Evolutionary conservation across 192 early-diverging fungal genomes (phyloP), one percentile per base, ranked within the genome.

Genomic region (Backusella australiensis): DNA sequence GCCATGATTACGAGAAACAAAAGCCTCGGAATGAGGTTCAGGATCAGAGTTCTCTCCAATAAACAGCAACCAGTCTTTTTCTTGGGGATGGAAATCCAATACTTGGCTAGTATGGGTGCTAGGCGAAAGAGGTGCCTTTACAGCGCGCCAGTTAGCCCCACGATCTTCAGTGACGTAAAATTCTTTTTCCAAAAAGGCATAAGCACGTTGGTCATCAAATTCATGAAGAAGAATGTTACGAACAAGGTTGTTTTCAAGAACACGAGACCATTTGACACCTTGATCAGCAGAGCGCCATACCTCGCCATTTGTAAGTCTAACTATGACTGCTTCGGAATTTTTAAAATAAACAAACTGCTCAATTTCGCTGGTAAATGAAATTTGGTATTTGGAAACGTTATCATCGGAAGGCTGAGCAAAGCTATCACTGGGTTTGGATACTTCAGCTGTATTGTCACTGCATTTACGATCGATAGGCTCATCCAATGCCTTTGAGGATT

Each of bases 41-140:
- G 82, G 76, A 19, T 83, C 82, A 3, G 70, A 26, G 11, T 80
- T 86, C 41, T 92, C 90, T 29, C 90, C 94, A 7, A 96, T 82
- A 86, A 91, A 96, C 6, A 96, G 80, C 63, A 96, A 85, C 94
- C 95, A 98, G 78, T 98, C 96, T 7, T 88, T 80, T 73, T 98
- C 88, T 9, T 82, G 83, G 2, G 96, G 94, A 79, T 97, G 96
- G 72, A 96, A 98, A 81, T 98, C 96, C 1, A 99, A 32, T 6
- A 97, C 78, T 29, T 93, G 80, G 23, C 85, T 87, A 66, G 95
- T 74, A 7, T 21, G 68, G 15, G 74, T 84, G 79, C 95, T 97
- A 67, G 91, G 94, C 3, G 78, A 73, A 3, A 80, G 82, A 23
- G 93, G 90, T 6, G 89, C 75, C 6, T 83, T 67, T 1, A 92